These are phyloP conservation scores for Xylaria sp. DNA, from an alignment of 2,329 filamentous ascomycete species.

Conservation along the genomic window DNA sequence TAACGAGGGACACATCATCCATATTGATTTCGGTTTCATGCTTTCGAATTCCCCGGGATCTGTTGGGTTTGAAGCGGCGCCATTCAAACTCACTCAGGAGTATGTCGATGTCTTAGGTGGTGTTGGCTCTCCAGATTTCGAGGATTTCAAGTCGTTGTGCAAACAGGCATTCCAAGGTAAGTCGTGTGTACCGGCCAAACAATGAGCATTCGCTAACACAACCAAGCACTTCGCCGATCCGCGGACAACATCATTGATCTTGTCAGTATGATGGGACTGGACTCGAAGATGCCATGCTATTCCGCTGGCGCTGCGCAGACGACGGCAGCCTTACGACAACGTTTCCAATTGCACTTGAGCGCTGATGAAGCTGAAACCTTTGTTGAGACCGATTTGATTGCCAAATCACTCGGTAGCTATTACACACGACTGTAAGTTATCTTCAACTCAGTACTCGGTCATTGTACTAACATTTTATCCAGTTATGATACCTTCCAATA, in stretches of 20 bases:
- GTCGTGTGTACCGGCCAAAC: constrained; percentile 16
- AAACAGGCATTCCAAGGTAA: constrained; percentile 77
- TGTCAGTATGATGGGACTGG: constrained; percentile 76
- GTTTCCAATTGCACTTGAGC: constrained; percentile 78
- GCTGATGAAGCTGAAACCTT: constrained; percentile 76
- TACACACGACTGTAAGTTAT: constrained; percentile 71
- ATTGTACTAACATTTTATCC: constrained; percentile 5
- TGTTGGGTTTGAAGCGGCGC: constrained; percentile 80
- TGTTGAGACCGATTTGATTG: constrained; percentile 73
- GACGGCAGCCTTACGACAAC: constrained; percentile 62
- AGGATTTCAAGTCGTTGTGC: constrained; percentile 72
- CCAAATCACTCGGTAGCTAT: constrained; percentile 79
- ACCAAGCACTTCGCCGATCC: constrained; percentile 64
- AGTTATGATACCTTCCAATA: constrained; percentile 86
- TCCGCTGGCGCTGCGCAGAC: constrained; percentile 67
- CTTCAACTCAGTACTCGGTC: not conserved
- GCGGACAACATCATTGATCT: constrained; percentile 77
- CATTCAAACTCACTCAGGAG: constrained; percentile 80
- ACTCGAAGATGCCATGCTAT: constrained; percentile 82
- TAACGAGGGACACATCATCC: constrained; percentile 78
- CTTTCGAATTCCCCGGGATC: constrained; percentile 78
- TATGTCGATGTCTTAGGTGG: constrained; percentile 81
- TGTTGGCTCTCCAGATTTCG: constrained; percentile 61
- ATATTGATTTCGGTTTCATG: constrained; percentile 90
- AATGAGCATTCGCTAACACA: not conserved